Base-by-base conservation (phyloP, 2,329 filamentous ascomycete genomes). In the Cercospora sp. region DNA sequence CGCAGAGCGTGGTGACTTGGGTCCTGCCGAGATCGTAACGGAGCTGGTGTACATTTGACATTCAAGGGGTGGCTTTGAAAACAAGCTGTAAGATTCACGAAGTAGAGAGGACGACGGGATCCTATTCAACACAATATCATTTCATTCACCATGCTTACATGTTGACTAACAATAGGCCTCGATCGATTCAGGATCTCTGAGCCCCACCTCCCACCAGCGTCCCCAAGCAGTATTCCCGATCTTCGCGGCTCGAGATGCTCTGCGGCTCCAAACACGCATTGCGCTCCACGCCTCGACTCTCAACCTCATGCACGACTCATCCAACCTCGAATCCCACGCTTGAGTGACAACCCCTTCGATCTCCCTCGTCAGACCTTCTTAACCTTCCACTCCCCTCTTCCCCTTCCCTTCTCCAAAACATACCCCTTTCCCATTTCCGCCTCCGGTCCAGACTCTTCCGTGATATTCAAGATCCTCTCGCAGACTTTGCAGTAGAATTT, bases 1-100 rank as follows among this genome's bases (percentile, higher is more conserved):
- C 31, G 12, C 57, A 65, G 18, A 66, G 64, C 45, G 60, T 70
- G 45, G 64, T 67, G 7, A 70, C 69, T 64, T 73, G 71, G 71
- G 58, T 69, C 2, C 30, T 73, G 63, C 71, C 71, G 1, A 63
- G 23, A 13, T 23, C 48, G 13, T 64, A 23, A 57, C 10, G 18
- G 23, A 57, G 42, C 9, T 23, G 42, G 42, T 10, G 42, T 48
- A 23, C n/a, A 9, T 58, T 16, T 7, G 6, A 58, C n/a, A 6
- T 57, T 5, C 13, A 26, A 57, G 23, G 53, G 28, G 1, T 5
- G 33, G 12, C 6, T 36, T 36, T 36, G 33, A 16, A 16, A 16
- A 36, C 33, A 36, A 36, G 12, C 5, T 16, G 33, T 36, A 36
- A 16, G 12, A 12, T 36, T 36, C 5, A 13, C 33, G 33, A 6